phyloP scores from a whole-genome alignment of 768 basidiomycete species.

The Amanita exitialis region DNA sequence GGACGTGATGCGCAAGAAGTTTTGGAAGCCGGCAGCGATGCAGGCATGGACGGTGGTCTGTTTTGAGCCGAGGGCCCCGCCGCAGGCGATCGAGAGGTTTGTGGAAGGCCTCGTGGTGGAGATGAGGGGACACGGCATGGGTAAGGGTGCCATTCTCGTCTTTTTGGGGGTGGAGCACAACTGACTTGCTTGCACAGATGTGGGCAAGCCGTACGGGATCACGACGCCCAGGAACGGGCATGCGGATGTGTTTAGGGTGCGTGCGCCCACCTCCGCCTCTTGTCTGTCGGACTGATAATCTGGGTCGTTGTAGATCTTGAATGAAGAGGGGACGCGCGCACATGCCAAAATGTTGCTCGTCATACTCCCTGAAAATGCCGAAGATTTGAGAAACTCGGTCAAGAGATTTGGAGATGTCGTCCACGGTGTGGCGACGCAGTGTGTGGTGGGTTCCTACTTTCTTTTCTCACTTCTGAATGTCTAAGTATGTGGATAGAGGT shows the following conservation, averaged over 20 bases:
- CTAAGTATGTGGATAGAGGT: slow-evolving; percentile 11
- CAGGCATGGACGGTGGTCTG: not conserved
- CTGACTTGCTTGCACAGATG: not conserved
- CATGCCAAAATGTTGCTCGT: slow-evolving; percentile 29
- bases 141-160: not conserved
- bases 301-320: not conserved
- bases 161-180: not conserved
- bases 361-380: slow-evolving; percentile 40
- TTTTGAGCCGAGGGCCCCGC: not conserved
- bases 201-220: not conserved
- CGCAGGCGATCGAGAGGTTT: not conserved
- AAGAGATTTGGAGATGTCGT: slow-evolving; percentile 48
- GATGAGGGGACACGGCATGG: not conserved
- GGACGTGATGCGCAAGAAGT: slow-evolving; percentile 2
- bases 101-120: not conserved
- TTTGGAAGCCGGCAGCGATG: not conserved
- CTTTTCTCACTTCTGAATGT: slow-evolving; percentile 4
- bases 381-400: slow-evolving; percentile 30
- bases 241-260: not conserved
- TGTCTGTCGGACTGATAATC: not conserved
- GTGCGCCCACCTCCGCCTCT: not conserved
- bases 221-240: not conserved
- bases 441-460: not conserved
- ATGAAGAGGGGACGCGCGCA: not conserved
- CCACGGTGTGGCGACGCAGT: slow-evolving; percentile 13